Percentiles rank a stretch among this genome's conserved stretches.
Conservation (phyloP, 495 filamentous ascomycete genomes). For the Penicilliopsis zonata region DNA sequence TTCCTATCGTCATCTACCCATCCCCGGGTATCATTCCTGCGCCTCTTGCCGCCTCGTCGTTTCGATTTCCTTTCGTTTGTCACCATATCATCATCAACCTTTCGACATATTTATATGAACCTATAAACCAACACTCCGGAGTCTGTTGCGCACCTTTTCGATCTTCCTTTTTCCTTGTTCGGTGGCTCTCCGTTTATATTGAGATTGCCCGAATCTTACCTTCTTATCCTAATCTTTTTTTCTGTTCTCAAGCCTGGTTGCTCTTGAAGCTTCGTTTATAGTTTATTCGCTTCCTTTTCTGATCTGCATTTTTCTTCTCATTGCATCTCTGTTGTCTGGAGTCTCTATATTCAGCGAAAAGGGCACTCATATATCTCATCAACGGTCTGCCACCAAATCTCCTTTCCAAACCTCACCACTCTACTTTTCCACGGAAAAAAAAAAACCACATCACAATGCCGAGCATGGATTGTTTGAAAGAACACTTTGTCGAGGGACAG, state of each 20-base stretch:
- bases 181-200: slow-evolving; percentile 16
- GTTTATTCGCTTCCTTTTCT: slow-evolving; percentile 26
- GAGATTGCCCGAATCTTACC: slow-evolving; percentile 19
- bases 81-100: slow-evolving; percentile 46
- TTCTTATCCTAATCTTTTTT: slow-evolving; percentile 29
- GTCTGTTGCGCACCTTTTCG: slow-evolving; percentile 24
- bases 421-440: slow-evolving; percentile 11
- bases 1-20: slow-evolving; percentile 38
- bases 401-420: slow-evolving; percentile 1
- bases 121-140: slow-evolving; percentile 50
- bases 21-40: slow-evolving; percentile 33
- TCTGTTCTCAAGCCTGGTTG: slow-evolving; percentile 18
- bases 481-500: slow-evolving; percentile 59
- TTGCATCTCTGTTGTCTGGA: slow-evolving; percentile 11
- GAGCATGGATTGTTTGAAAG: slow-evolving; percentile 69
- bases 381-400: slow-evolving; percentile 1
- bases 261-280: slow-evolving; percentile 24
- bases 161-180: slow-evolving; percentile 11
- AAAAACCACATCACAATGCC: slow-evolving; percentile 14
- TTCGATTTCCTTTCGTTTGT: slow-evolving; percentile 41
- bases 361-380: slow-evolving; percentile 14
- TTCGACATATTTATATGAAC: slow-evolving; percentile 50
- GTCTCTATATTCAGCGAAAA: slow-evolving; percentile 12
- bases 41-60: slow-evolving; percentile 28
- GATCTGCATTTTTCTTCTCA: slow-evolving; percentile 10